Conservation (phyloP, 2,329 filamentous ascomycete species). For the Fusarium pseudocircinatum region DNA sequence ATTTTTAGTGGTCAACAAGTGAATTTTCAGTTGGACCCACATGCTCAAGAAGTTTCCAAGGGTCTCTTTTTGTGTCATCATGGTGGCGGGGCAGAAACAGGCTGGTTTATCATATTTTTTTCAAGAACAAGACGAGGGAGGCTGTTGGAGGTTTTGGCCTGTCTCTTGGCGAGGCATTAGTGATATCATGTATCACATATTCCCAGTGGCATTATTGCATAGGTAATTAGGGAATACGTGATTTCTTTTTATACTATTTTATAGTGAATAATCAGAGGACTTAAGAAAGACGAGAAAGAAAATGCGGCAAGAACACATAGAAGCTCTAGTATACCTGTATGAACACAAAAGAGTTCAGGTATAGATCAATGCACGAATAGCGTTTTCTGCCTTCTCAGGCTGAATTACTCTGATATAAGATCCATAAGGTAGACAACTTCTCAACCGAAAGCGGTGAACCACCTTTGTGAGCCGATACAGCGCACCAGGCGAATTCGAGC, state of each 20-base stretch:
- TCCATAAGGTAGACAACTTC: no score
- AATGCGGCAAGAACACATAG: no score
- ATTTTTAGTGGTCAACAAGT: constrained; percentile 31
- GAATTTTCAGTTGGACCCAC: constrained; percentile 42
- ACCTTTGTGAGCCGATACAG: background rate
- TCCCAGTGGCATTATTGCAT: background rate
- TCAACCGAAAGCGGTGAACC: constrained; percentile 47
- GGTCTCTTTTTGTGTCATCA: constrained; percentile 32
- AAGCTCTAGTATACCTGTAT: background rate
- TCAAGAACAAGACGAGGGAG: background rate
- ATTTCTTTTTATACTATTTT: background rate
- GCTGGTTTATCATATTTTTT: constrained; percentile 11
- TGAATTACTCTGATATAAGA: background rate
- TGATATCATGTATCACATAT: background rate
- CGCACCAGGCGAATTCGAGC: constrained; percentile 43
- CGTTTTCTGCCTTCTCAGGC: background rate
- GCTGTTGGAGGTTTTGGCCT: background rate
- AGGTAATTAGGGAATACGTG: background rate
- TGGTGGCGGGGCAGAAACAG: constrained; percentile 35
- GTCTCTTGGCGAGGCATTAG: background rate
- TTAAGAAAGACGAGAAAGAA: background rate
- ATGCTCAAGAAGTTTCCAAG: constrained; percentile 36
- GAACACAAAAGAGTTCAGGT: no score
- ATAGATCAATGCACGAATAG: no score
- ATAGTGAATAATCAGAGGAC: no score